phyloP scores from a whole-genome alignment of 2,329 filamentous ascomycete genomes.

The Colletotrichum karsti region DNA sequence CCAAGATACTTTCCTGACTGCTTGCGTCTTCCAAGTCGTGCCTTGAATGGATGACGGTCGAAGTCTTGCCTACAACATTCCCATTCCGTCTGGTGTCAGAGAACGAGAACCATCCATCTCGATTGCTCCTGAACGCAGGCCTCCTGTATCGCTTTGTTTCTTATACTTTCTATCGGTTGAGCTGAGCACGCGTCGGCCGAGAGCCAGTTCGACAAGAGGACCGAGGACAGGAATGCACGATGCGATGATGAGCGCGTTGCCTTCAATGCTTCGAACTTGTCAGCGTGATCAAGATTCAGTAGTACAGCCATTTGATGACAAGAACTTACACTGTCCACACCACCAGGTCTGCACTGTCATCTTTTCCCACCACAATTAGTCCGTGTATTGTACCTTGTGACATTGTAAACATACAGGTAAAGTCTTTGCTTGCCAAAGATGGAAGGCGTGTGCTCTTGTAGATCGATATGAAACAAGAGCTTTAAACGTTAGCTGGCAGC shows the following conservation, averaged over 20 bases:
- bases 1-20: constrained; percentile 1
- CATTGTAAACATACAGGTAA: not conserved
- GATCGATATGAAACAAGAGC: constrained; percentile 4
- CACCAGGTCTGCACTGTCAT: constrained; percentile 7
- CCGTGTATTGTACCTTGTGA: not conserved
- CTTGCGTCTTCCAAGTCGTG: not conserved
- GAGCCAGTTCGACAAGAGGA: not conserved
- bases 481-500: not conserved
- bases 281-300: not conserved
- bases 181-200: not conserved
- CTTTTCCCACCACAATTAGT: not conserved
- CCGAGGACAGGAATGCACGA: not conserved
- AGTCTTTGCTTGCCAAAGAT: constrained; percentile 4
- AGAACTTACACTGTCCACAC: constrained; percentile 11
- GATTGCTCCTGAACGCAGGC: not conserved
- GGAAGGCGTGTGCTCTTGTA: constrained; percentile 5
- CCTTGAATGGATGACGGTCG: not conserved
- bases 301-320: no score
- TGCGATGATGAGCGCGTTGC: constrained; percentile 9
- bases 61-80: not conserved
- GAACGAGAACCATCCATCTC: not conserved
- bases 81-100: not conserved
- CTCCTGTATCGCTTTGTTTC: not conserved
- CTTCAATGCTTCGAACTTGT: not conserved
- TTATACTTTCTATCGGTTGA: not conserved